Evolutionary conservation across 2,329 filamentous ascomycete genomes (phyloP).

Genomic region (Coleophoma crateriformis): DNA sequence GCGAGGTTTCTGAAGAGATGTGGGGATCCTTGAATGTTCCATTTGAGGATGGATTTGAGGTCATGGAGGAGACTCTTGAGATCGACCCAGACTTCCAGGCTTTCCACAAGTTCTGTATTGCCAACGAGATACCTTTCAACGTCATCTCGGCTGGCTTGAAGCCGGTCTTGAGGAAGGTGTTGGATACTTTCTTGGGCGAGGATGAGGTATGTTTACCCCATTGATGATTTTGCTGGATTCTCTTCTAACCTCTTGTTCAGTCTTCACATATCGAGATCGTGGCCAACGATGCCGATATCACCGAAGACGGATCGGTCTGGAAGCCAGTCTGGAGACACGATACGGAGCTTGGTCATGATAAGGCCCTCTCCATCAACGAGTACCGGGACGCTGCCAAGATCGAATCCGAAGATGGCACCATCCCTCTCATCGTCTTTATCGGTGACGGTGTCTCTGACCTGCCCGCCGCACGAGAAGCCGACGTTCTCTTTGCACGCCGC

Average conservation of each 20-base stretch:
- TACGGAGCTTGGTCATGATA: conserved; percentile 60
- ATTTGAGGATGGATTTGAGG: conserved; percentile 61
- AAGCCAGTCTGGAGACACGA: conserved; percentile 64
- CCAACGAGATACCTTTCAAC: conserved; percentile 61
- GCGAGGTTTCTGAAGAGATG: conserved; percentile 68
- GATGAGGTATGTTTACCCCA: conserved; percentile 31
- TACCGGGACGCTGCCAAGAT: conserved; percentile 48
- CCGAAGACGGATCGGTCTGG: conserved; percentile 52
- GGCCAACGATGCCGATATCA: conserved; percentile 60
- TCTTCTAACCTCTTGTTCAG: neutral
- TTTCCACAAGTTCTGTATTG: conserved; percentile 61
- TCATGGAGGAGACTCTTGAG: conserved; percentile 56
- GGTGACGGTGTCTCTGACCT: conserved; percentile 66
- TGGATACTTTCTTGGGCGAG: conserved; percentile 61
- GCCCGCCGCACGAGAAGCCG: conserved; percentile 58
- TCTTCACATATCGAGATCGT: conserved; percentile 57
- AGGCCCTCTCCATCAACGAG: conserved; percentile 58
- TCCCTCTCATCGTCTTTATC: conserved; percentile 64
- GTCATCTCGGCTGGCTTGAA: conserved; percentile 65
- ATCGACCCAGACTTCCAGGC: conserved; percentile 58
- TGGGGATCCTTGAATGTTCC: conserved; percentile 62
- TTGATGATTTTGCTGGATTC: too few relatives aligned
- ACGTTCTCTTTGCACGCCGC: conserved; percentile 62
- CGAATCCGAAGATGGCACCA: conserved; percentile 51
- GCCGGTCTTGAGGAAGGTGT: conserved; percentile 53